A percentile compares a stretch with the other conserved stretches of the same genome.
Evolutionary conservation across 305 asterid genomes (phyloP).

Genomic region (Fraxinus platypoda): DNA sequence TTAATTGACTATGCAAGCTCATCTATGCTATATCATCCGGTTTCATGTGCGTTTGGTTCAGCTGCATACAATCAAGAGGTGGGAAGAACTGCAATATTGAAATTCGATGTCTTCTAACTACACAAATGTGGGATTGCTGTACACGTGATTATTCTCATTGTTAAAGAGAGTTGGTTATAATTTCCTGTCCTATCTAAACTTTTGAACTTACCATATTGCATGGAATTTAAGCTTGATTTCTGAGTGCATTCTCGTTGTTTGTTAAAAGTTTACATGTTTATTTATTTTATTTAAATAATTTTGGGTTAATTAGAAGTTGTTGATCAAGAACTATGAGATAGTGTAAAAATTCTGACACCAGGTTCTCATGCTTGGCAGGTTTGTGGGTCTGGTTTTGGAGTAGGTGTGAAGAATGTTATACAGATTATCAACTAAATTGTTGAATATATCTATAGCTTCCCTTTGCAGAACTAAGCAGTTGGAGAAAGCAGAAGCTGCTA

Average conservation of each 20-base stretch:
- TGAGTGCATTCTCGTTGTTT: neutral
- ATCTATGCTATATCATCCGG: neutral
- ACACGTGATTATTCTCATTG: neutral
- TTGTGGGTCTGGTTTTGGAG: slow-evolving; percentile 32
- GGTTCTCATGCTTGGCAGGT: slow-evolving; percentile 29
- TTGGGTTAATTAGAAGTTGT: neutral
- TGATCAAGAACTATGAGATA: neutral
- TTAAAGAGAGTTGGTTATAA: neutral
- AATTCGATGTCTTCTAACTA: neutral
- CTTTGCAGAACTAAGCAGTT: slow-evolving; percentile 75
- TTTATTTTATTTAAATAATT: neutral
- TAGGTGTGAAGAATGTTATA: slow-evolving; percentile 53
- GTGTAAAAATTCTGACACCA: neutral
- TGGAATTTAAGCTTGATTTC: slow-evolving; percentile 4
- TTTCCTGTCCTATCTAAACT: neutral
- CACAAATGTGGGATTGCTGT: neutral
- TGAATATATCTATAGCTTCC: slow-evolving; percentile 77
- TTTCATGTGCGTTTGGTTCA: neutral
- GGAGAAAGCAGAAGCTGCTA: slow-evolving; percentile 76
- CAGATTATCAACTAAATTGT: slow-evolving; percentile 64
- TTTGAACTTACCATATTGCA: neutral
- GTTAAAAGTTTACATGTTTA: neutral
- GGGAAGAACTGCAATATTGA: neutral
- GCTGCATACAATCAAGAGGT: neutral
- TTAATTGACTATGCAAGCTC: neutral